These are phyloP conservation scores for Aciculosporium take DNA, from an alignment of 2,329 filamentous ascomycete species.

Conservation along the genomic window DNA sequence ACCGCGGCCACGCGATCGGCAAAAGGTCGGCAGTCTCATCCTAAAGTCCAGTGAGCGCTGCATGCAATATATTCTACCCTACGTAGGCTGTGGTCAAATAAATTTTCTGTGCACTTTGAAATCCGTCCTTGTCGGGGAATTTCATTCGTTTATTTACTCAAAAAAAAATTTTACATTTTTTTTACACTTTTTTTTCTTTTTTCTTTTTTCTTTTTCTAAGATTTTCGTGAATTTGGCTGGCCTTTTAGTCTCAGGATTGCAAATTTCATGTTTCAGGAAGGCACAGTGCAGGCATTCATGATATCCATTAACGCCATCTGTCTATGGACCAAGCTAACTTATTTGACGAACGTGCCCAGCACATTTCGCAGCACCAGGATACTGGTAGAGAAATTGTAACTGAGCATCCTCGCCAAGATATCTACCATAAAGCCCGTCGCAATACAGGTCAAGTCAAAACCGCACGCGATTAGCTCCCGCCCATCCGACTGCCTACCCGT, in stretches of 20 bases:
- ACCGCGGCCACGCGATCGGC: constrained; percentile 11
- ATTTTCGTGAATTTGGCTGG: too few relatives aligned
- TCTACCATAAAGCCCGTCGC: neutral
- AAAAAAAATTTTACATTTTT: too few relatives aligned
- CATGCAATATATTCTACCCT: neutral
- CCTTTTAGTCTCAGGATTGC: too few relatives aligned
- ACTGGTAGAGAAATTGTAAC: neutral
- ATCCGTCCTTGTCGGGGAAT: too few relatives aligned
- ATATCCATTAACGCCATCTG: neutral
- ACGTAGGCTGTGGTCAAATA: too few relatives aligned
- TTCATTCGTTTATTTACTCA: too few relatives aligned
- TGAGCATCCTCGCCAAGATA: neutral
- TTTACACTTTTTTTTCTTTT: too few relatives aligned
- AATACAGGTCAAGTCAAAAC: neutral
- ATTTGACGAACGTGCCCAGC: too few relatives aligned
- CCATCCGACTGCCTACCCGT: neutral
- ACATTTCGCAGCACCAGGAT: neutral
- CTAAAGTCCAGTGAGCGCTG: neutral
- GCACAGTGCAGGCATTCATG: neutral
- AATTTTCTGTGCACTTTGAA: too few relatives aligned
- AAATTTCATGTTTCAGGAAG: neutral
- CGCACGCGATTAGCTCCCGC: neutral
- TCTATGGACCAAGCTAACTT: neutral
- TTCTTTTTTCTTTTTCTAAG: too few relatives aligned
- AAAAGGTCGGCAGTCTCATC: constrained; percentile 18